Base-by-base conservation (phyloP, 305 asterid species). In the Fraxinus sp. region DNA sequence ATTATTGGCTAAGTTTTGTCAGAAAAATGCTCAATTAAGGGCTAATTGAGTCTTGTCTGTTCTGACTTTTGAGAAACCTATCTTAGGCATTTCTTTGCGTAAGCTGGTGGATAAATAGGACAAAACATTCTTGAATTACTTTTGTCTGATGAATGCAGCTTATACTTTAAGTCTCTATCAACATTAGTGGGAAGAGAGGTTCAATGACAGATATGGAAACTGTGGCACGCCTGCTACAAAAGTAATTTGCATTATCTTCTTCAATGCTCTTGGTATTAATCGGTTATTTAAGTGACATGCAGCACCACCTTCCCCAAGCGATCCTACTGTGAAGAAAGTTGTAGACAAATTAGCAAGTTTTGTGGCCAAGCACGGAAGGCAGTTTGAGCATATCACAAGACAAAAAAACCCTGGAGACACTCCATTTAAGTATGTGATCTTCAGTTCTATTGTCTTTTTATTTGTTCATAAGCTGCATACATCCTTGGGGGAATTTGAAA, bases 351-450 rank as follows among this genome's bases (percentile, higher is more conserved):
- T 92, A 83, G 98, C 98, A 79, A 93, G 95, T 92, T 95, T 95
- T 91, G 98, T 95, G 87, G 98, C 98, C 80, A 95, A 96, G 97
- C 91, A 94, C 86, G 98, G 98, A 71, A 92, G 98, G 90, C 95
- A 93, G 87, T 89, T 95, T 86, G 98, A 95, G 91, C 83, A 91
- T 78, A 68, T 90, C 72, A 90, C 95, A 49, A 87, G 92, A n/a
- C 93, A 90, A 83, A 91, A 91, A 80, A 91, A 91, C 85, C 95
- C 94, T 32, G 94, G 98, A 43, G 94, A 95, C 82, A 91, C 98
- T 18, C 98, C 98, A 80, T 95, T 95, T 86, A 94, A 93, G 97
- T 94, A 93, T 77, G 94, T 79, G 7, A 18, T 33, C 41, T 76
- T 66, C 39, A 28, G 84, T 82, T 59, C 55, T 75, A 24, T 13